Conservation (phyloP, 768 basidiomycete genomes). For the Rhodocollybia butyracea region DNA sequence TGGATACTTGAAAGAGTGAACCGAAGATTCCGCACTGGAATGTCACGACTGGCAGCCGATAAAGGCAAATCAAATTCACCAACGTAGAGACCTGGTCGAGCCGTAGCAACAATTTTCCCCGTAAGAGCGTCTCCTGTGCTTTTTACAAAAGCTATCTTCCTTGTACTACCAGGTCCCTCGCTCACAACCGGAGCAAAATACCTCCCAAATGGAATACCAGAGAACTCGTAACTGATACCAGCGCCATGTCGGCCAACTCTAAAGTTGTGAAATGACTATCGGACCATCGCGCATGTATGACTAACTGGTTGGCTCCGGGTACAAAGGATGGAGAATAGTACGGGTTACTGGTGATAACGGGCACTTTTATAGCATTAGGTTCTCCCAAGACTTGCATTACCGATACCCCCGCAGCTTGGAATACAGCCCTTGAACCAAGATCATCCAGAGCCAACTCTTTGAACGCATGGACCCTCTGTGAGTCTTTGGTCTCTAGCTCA, state of each 20-base stretch:
- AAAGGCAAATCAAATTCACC: conserved; percentile 53
- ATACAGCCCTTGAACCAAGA: conserved; percentile 50
- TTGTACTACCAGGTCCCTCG: conserved; percentile 33
- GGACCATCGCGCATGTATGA: conserved; percentile 70
- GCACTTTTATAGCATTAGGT: conserved; percentile 33
- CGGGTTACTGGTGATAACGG: conserved; percentile 42
- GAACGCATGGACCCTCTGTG: conserved; percentile 60
- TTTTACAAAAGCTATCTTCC: conserved; percentile 63
- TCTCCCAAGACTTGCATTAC: conserved; percentile 41
- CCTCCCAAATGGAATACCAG: conserved; percentile 59
- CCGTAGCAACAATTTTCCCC: conserved; percentile 63
- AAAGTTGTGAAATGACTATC: conserved; percentile 58
- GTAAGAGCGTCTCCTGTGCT: conserved; percentile 55
- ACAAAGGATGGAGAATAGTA: conserved; percentile 73
- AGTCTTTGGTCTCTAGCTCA: conserved; percentile 47
- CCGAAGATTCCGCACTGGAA: conserved; percentile 43
- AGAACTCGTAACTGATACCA: conserved; percentile 42
- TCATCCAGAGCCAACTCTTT: conserved; percentile 57
- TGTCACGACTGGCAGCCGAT: conserved; percentile 16
- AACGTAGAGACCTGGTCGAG: conserved; percentile 59
- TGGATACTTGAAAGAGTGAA: conserved; percentile 54
- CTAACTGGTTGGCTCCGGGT: conserved; percentile 40
- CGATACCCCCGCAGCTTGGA: conserved; percentile 62
- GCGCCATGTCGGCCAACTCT: conserved; percentile 56
- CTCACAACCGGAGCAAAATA: conserved; percentile 61